phyloP scores from a whole-genome alignment of 139 green algal species.

The Mychonastes homosphaera region DNA sequence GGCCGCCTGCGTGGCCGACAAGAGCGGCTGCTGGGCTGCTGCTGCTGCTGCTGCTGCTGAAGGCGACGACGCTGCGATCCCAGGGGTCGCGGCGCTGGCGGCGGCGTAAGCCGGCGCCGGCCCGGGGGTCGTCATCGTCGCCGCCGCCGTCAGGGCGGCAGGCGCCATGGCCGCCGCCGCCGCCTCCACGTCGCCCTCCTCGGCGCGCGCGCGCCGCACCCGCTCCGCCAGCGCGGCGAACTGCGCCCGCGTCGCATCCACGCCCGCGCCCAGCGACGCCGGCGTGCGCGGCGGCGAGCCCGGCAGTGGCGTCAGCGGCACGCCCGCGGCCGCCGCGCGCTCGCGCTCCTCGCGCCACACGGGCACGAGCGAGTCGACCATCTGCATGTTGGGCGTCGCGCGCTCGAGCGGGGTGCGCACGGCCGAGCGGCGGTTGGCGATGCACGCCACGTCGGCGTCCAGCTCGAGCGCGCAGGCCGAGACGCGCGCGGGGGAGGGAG shows the following conservation, averaged over 20 bases:
- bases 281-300: conserved; percentile 38
- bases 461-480: no score
- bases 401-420: conserved; percentile 43
- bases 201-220: neutral
- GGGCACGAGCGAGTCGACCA: conserved; percentile 70
- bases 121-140: no score
- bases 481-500: no score
- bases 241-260: conserved; percentile 40
- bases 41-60: neutral
- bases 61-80: no score
- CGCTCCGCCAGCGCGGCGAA: conserved; percentile 23
- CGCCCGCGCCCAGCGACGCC: conserved; percentile 34
- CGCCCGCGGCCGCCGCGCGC: conserved; percentile 28
- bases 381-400: conserved; percentile 36
- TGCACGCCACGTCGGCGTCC: neutral
- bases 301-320: conserved; percentile 33
- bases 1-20: neutral
- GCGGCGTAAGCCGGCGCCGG: no score
- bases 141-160: neutral
- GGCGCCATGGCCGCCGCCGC: neutral
- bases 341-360: conserved; percentile 81
- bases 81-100: no score
- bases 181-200: neutral
- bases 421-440: conserved; percentile 10
- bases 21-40: no score